Percentiles rank a stretch among this genome's conserved stretches.
Conservation (phyloP, 139 green algal species). For the Tetradesmus obliquus region DNA sequence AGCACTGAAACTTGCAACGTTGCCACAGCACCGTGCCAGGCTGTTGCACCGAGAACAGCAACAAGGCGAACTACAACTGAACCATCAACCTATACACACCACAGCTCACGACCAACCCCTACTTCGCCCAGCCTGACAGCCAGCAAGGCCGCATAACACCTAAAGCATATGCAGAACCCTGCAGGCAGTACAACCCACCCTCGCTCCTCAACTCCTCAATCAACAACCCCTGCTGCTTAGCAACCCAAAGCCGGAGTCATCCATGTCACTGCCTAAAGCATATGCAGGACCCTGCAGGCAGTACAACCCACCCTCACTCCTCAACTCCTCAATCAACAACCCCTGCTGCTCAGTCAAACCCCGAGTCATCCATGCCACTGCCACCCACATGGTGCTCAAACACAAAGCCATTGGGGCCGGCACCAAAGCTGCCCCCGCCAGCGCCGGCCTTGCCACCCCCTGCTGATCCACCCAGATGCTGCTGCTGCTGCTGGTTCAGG, state of each 20-base stretch:
- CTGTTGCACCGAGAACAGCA: neutral
- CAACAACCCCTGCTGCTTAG: neutral
- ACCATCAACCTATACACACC: neutral
- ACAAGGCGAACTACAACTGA: neutral
- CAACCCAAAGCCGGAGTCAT: neutral
- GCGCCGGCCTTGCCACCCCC: neutral
- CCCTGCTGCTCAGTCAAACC: neutral
- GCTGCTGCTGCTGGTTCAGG: constrained; percentile 14
- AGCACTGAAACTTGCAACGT: neutral
- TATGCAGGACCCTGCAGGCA: neutral
- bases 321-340: too few relatives aligned
- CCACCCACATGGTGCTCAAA: neutral
- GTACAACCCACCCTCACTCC: neutral
- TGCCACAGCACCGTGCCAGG: neutral
- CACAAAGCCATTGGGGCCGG: neutral
- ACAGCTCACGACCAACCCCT: too few relatives aligned
- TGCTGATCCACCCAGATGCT: neutral
- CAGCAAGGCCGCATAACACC: neutral
- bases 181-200: neutral
- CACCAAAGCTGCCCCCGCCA: neutral
- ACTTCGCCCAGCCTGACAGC: too few relatives aligned
- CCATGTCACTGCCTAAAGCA: neutral
- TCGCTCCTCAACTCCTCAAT: too few relatives aligned
- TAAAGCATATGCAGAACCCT: neutral
- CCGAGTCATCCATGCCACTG: neutral